Conservation (phyloP, 305 asterid species). For the Lippia alba region DNA sequence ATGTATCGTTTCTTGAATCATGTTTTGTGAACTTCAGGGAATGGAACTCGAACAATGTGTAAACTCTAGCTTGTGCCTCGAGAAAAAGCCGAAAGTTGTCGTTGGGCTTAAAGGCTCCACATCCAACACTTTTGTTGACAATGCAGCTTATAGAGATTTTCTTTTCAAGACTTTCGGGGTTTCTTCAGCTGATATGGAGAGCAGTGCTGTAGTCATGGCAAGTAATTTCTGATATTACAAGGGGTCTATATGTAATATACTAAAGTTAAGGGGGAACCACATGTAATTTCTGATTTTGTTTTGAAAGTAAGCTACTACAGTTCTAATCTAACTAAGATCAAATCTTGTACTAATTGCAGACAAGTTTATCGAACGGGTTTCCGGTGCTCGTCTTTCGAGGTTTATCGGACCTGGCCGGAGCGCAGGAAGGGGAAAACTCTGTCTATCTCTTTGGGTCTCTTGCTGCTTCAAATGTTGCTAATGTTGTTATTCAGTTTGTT, state of each 20-base stretch:
- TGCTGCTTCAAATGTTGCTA: constrained; percentile 66
- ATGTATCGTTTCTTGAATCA: no score
- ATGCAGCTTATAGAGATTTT: constrained; percentile 63
- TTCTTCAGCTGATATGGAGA: constrained; percentile 72
- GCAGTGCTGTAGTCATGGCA: constrained; percentile 69
- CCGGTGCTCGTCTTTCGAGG: constrained; percentile 58
- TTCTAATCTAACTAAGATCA: background rate
- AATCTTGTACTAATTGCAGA: constrained; percentile 36
- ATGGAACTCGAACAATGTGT: constrained; percentile 54
- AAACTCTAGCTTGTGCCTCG: constrained; percentile 58
- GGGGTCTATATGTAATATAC: no score
- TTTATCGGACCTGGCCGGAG: constrained; percentile 66
- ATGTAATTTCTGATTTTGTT: no score
- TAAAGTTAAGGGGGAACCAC: no score
- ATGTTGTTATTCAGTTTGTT: constrained; percentile 51
- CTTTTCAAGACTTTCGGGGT: constrained; percentile 54
- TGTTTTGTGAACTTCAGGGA: constrained; percentile 37
- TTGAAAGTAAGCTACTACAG: background rate
- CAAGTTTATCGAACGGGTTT: constrained; percentile 60
- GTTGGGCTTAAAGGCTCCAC: constrained; percentile 61
- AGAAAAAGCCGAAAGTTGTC: constrained; percentile 50
- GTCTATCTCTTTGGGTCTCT: constrained; percentile 46
- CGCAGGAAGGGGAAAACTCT: constrained; percentile 52
- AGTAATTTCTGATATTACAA: background rate
- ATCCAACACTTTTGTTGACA: constrained; percentile 59